Evolutionary conservation across 805 yeast species (phyloP).

Genomic region (Teunomyces atbi): DNA sequence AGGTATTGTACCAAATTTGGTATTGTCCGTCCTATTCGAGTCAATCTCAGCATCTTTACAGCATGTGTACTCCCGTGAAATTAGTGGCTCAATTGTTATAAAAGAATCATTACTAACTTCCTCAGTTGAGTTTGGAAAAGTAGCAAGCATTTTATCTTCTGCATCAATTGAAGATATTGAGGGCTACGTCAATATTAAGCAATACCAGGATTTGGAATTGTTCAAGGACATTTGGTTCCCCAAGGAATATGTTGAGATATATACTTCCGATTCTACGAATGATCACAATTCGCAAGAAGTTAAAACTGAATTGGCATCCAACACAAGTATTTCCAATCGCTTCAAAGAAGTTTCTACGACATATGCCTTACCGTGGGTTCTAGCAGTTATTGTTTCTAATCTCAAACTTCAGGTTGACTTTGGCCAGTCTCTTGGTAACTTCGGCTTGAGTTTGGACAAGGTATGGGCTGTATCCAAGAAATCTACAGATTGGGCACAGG

Average conservation of each 20-base stretch:
- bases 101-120: conserved; percentile 48
- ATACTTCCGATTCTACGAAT: conserved; percentile 3
- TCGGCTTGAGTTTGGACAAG: conserved; percentile 52
- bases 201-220: conserved; percentile 79
- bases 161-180: conserved; percentile 54
- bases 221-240: conserved; percentile 85
- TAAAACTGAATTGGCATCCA: conserved; percentile 19
- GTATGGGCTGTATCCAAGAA: conserved; percentile 72
- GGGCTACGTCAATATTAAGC: conserved; percentile 73
- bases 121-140: conserved; percentile 44
- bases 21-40: conserved; percentile 49
- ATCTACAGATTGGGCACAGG: conserved; percentile 67
- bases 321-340: conserved; percentile 42
- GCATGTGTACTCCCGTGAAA: conserved; percentile 87
- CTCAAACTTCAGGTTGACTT: conserved; percentile 63
- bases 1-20: conserved; percentile 33
- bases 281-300: neutral
- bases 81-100: conserved; percentile 65
- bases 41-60: conserved; percentile 71
- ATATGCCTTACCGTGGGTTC: conserved; percentile 71
- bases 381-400: conserved; percentile 55
- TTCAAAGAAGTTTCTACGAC: conserved; percentile 60
- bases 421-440: conserved; percentile 78
- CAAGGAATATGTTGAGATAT: conserved; percentile 13
- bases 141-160: conserved; percentile 45